Conservation (phyloP, 495 filamentous ascomycete genomes). For the Aspergillus sclerotioniger region DNA sequence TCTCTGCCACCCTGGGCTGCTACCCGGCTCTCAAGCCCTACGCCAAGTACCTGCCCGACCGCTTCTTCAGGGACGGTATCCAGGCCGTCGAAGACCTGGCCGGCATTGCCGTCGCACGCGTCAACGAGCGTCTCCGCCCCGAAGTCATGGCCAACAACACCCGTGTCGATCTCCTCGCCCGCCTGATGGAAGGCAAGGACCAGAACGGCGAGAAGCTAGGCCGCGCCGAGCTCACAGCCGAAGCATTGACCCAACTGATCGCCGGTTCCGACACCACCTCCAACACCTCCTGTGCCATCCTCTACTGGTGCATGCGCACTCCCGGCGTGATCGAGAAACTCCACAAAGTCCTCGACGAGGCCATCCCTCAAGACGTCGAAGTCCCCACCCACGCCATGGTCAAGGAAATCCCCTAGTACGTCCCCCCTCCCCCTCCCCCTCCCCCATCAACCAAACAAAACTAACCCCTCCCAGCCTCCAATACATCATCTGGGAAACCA, state of each 20-base stretch:
- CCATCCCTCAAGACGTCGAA: constrained; percentile 55
- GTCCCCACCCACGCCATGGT: constrained; percentile 72
- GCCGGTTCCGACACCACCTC: constrained; percentile 88
- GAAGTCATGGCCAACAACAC: constrained; percentile 52
- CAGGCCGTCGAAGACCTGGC: constrained; percentile 50
- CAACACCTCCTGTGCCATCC: constrained; percentile 83
- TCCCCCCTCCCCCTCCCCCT: constrained; percentile 2
- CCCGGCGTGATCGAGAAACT: constrained; percentile 70
- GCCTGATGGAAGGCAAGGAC: constrained; percentile 85
- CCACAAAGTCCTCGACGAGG: constrained; percentile 68
- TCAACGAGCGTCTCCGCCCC: constrained; percentile 68
- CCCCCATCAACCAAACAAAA: neutral
- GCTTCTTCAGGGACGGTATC: constrained; percentile 51
- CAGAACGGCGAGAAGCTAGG: constrained; percentile 70
- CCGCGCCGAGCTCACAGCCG: constrained; percentile 78
- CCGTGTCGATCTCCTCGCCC: constrained; percentile 77
- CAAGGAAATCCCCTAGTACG: constrained; percentile 70
- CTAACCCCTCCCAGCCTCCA: constrained; percentile 47
- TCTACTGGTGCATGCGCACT: constrained; percentile 71
- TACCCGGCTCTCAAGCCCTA: constrained; percentile 47
- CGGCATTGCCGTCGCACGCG: constrained; percentile 74
- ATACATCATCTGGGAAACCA: constrained; percentile 81
- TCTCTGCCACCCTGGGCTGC: constrained; percentile 50
- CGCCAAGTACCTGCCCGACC: constrained; percentile 52
- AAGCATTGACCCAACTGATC: constrained; percentile 87